Conservation (phyloP, 2,329 filamentous ascomycete genomes). For the Ophiostoma quercus region DNA sequence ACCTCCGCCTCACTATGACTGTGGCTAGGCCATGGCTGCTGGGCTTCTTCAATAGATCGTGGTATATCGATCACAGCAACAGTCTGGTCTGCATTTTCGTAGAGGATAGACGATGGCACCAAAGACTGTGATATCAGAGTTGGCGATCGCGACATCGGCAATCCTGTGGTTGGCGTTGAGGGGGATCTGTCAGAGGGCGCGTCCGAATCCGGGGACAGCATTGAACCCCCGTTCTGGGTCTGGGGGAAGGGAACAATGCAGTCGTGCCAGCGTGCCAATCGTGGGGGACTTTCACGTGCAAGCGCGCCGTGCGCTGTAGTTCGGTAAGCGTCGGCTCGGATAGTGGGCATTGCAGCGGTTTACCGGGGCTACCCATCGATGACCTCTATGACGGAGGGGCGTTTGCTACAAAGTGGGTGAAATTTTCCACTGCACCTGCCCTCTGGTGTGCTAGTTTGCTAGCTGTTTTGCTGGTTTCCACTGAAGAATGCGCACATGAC, state of each 20-base stretch:
- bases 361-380: constrained; percentile 13
- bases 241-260: constrained; percentile 9
- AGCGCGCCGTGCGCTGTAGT: background rate
- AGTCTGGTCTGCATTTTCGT: constrained; percentile 45
- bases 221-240: background rate
- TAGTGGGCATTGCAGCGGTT: constrained; percentile 6
- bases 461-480: constrained; percentile 13
- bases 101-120: constrained; percentile 43
- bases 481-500: constrained; percentile 21
- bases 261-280: background rate
- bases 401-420: background rate
- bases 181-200: background rate
- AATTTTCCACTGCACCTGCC: background rate
- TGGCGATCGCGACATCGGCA: constrained; percentile 17
- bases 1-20: background rate
- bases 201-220: constrained; percentile 15
- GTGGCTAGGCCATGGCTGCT: constrained; percentile 38
- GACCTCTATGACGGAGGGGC: constrained; percentile 18
- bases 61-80: constrained; percentile 64
- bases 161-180: background rate
- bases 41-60: constrained; percentile 61
- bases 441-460: background rate
- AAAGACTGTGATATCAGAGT: background rate
- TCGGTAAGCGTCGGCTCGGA: constrained; percentile 25
- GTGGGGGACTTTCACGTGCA: constrained; percentile 19